Percentiles rank a stretch among this genome's conserved stretches.
phyloP scores from a whole-genome alignment of 2,329 filamentous ascomycete genomes.

The Fusarium globosum region DNA sequence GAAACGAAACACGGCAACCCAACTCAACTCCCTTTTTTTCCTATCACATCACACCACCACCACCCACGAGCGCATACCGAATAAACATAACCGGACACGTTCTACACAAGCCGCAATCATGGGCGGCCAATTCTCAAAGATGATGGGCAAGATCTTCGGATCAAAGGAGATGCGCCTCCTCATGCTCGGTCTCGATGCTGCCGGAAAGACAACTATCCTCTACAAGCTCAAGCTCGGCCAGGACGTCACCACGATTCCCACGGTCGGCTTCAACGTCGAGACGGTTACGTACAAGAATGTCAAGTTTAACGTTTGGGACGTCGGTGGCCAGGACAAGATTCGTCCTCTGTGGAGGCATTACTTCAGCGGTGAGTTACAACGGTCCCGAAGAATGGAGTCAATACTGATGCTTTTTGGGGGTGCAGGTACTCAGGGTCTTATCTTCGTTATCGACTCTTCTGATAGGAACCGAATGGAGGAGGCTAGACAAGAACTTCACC shows the following conservation, averaged over 20 bases:
- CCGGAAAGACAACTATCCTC: conserved; percentile 98
- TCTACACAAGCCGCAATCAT: conserved; percentile 63
- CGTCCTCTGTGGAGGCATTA: conserved; percentile 97
- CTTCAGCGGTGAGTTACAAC: conserved; percentile 74
- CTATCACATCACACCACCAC: background rate
- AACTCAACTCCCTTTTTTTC: background rate
- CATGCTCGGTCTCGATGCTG: conserved; percentile 97
- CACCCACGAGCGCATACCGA: background rate
- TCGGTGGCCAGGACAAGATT: conserved; percentile 99
- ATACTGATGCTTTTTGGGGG: conserved; percentile 8
- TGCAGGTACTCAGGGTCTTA: conserved; percentile 91
- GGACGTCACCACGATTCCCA: conserved; percentile 97
- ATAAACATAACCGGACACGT: background rate
- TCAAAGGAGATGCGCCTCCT: conserved; percentile 99
- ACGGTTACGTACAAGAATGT: conserved; percentile 99
- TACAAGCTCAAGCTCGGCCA: conserved; percentile 99
- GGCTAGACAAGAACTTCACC: conserved; percentile 91
- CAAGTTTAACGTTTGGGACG: conserved; percentile 99
- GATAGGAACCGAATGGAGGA: conserved; percentile 93
- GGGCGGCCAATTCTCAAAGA: conserved; percentile 93
- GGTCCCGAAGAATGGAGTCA: background rate
- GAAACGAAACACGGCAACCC: conserved; percentile 7
- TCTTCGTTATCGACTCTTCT: conserved; percentile 98
- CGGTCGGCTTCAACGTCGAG: conserved; percentile 99
- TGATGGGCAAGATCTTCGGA: conserved; percentile 99